Evolutionary conservation across 371 early-diverging fungal genomes (phyloP), one percentile per base, ranked within the genome.

Genomic region (Coemansia sp.): DNA sequence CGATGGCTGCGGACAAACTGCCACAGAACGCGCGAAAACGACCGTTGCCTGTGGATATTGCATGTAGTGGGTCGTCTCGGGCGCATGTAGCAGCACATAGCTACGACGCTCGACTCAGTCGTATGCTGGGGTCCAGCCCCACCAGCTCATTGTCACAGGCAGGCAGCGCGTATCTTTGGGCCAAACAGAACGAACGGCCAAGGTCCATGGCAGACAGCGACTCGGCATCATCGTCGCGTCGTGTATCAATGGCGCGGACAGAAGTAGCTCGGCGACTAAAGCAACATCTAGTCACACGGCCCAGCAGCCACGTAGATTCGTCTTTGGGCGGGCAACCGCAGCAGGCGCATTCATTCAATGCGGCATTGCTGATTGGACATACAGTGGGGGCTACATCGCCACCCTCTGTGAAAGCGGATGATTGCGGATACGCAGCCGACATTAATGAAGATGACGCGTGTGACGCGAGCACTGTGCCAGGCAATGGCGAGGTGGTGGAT

Each of bases 191-290:
- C 32, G 32, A 32, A 6, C 32, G 15, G 19, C 56, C 29, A 5
- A n/a, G n/a, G 32, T n/a, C 21, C 15, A 36, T 41, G 13, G 41
- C 15, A 23, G 61, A 53, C 62, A 61, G 63, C 66, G 73, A 65
- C 62, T 65, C 66, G n/a, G 44, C 61, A 17, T 26, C 65, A 49
- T 59, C 66, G 40, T 59, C 66, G 40, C 44, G n/a, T n/a, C 65
- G 56, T 13, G 29, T 39, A 26, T 65, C 55, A 15, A 58, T 73
- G 58, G 77, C 69, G 75, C 65, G 69, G 12, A 87, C 88, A 52
- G 88, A 88, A 69, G 88, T 87, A n/a, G 89, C 89, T 44, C 86
- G 86, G 62, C 87, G 87, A n/a, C 85, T 90, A 54, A 86, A 84
- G 65, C 85, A 85, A 19, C 90, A 90, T 73, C 85, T 90, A 53